Percentiles rank a stretch among this genome's conserved stretches.
These are phyloP conservation scores for Russula sp. DNA, from an alignment of 768 basidiomycete genomes.

Conservation along the genomic window DNA sequence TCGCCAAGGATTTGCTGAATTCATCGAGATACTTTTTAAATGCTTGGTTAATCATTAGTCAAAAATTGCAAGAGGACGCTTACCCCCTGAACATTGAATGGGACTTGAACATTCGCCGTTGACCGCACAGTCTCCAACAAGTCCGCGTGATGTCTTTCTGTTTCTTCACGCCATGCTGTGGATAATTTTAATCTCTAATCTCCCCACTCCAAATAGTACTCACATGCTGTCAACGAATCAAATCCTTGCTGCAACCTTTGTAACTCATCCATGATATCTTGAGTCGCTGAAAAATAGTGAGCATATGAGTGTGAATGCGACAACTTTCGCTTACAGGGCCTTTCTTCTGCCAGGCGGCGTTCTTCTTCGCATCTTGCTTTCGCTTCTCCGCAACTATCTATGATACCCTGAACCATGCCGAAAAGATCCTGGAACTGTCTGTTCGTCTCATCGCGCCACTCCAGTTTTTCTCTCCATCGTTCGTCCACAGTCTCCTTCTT, in stretches of 20 bases:
- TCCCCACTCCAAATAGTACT: constrained; percentile 31
- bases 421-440: constrained; percentile 52
- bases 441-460: constrained; percentile 58
- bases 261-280: constrained; percentile 59
- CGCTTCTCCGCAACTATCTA: constrained; percentile 54
- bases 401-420: constrained; percentile 58
- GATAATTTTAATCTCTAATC: not conserved
- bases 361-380: constrained; percentile 52
- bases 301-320: constrained; percentile 22
- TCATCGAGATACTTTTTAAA: constrained; percentile 73
- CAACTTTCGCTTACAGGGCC: constrained; percentile 47
- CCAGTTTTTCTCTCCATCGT: constrained; percentile 61
- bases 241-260: constrained; percentile 54
- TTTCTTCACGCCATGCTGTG: constrained; percentile 68
- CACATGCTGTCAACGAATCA: constrained; percentile 53
- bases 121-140: constrained; percentile 63
- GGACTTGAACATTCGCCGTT: constrained; percentile 72
- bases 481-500: constrained; percentile 61
- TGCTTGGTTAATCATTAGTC: constrained; percentile 11
- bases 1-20: constrained; percentile 79
- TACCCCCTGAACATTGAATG: constrained; percentile 82
- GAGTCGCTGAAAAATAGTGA: constrained; percentile 45
- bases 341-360: constrained; percentile 49
- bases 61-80: constrained; percentile 31
- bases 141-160: constrained; percentile 59